Evolutionary conservation across 2,329 filamentous ascomycete species (phyloP), one percentile per base, ranked within the genome.

Genomic region (Phoma sp.): DNA sequence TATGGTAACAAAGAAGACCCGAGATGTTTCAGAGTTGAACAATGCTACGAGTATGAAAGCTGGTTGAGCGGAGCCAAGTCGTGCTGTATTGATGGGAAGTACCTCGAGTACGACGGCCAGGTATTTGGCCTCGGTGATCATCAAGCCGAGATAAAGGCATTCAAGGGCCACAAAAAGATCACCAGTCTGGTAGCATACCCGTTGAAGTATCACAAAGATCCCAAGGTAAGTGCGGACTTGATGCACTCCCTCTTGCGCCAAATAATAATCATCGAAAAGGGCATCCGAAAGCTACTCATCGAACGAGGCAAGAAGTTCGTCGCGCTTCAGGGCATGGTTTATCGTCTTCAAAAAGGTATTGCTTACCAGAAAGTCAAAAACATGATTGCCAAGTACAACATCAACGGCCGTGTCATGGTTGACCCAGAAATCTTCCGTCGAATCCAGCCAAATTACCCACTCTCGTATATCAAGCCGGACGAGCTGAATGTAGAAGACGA

Each of bases 41-140:
- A 87, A 59, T 87, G 89, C 0, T 87, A 87, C 65, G 90, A 91
- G 61, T 87, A 90, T 42, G 79, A 76, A 36, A 85, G 82, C 29
- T 85, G 93, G 65, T 82, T 90, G 68, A 67, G 61, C 2, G 87
- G 86, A 60, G 90, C 90, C 4, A 83, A 87, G 15, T 93, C 84
- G 76, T 96, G 93, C 75, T 84, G 81, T 61, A 81, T 96, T 12
- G 89, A 93, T 61, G 91, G 88, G 18, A 76, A 82, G 71, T 96
- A 95, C 63, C 83, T 96, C 21, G 92, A 96, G 67, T 96, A 92
- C 57, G 91, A 96, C 64, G 93, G 92, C 52, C 96, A 96, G 71
- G 82, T 84, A 6, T 96, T 93, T 69, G 92, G 92, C 2, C 87
- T 89, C 65, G 90, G 90, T 14, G 86, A 80, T 42, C 85, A 91